These are phyloP conservation scores for Backusella sp. DNA, from an alignment of 192 early-diverging fungal species.

Conservation along the genomic window DNA sequence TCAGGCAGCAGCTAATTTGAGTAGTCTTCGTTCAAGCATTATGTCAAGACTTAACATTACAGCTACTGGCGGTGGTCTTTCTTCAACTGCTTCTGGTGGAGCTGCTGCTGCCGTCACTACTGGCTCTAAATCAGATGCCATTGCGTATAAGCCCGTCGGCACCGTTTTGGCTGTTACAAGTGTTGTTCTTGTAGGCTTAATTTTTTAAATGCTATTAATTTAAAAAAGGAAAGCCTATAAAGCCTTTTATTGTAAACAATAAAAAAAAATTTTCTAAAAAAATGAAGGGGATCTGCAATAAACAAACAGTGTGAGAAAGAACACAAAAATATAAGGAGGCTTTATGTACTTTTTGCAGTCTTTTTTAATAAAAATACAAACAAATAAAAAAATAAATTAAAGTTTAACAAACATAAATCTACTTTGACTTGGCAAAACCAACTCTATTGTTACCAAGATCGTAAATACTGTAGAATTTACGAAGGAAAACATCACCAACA, in stretches of 20 bases:
- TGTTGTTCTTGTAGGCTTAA: not conserved
- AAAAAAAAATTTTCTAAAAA: not conserved
- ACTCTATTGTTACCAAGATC: slow-evolving; percentile 72
- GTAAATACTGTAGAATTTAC: slow-evolving; percentile 77
- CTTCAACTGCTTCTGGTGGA: not conserved
- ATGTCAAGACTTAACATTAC: not conserved
- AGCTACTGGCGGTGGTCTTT: not conserved
- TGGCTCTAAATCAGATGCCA: not conserved
- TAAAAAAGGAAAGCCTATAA: not conserved
- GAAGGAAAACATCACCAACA: slow-evolving; percentile 82
- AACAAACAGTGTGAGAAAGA: not conserved
- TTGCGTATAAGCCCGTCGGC: not conserved
- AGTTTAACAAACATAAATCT: not conserved
- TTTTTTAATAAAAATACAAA: slow-evolving; percentile 3
- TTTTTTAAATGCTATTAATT: not conserved
- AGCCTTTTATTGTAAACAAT: not conserved
- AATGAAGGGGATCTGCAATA: not conserved
- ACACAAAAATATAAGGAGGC: not conserved
- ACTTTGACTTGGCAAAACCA: slow-evolving; percentile 51
- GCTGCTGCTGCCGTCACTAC: not conserved
- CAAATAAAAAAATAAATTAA: not conserved
- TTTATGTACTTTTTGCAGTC: not conserved
- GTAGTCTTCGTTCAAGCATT: not conserved
- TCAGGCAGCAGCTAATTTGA: not conserved
- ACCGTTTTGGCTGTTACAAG: not conserved